Percentiles rank a stretch among this genome's conserved stretches.
phyloP scores from a whole-genome alignment of 2,329 filamentous ascomycete genomes.

The Tothia fuscella region DNA sequence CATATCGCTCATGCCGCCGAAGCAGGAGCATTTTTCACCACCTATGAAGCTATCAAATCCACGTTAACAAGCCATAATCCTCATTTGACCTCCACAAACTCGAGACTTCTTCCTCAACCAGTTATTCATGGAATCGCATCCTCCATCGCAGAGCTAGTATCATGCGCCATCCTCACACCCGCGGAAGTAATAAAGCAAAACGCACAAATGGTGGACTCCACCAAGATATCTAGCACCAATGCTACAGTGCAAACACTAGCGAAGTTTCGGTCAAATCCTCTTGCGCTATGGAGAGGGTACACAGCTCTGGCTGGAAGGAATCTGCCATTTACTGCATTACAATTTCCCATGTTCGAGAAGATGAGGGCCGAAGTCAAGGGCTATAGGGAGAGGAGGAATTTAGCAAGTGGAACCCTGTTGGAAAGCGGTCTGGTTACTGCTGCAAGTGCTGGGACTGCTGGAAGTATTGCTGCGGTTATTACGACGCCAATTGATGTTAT shows the following conservation, averaged over 20 bases:
- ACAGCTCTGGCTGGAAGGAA: constrained; percentile 72
- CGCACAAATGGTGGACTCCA: constrained; percentile 61
- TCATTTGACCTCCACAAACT: constrained; percentile 19
- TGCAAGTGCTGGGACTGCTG: constrained; percentile 59
- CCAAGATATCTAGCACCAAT: constrained; percentile 20
- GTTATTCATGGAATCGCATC: constrained; percentile 64
- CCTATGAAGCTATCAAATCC: constrained; percentile 67
- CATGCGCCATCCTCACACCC: constrained; percentile 75
- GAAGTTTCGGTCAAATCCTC: constrained; percentile 44
- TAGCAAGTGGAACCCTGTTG: constrained; percentile 34
- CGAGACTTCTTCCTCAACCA: constrained; percentile 46
- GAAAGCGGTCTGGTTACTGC: constrained; percentile 64
- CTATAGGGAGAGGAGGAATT: constrained; percentile 28
- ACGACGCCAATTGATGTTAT: constrained; percentile 85
- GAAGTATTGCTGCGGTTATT: constrained; percentile 62
- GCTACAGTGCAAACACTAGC: constrained; percentile 46
- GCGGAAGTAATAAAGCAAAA: constrained; percentile 92
- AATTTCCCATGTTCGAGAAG: constrained; percentile 78
- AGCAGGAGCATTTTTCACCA: constrained; percentile 83
- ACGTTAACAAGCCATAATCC: constrained; percentile 43
- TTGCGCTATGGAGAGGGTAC: constrained; percentile 57
- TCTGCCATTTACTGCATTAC: constrained; percentile 74
- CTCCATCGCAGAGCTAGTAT: constrained; percentile 66
- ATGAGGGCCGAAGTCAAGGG: constrained; percentile 44
- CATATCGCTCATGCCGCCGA: constrained; percentile 1